Evolutionary conservation across 2,329 filamentous ascomycete species (phyloP).

Genomic region (Colletotrichum siamense): DNA sequence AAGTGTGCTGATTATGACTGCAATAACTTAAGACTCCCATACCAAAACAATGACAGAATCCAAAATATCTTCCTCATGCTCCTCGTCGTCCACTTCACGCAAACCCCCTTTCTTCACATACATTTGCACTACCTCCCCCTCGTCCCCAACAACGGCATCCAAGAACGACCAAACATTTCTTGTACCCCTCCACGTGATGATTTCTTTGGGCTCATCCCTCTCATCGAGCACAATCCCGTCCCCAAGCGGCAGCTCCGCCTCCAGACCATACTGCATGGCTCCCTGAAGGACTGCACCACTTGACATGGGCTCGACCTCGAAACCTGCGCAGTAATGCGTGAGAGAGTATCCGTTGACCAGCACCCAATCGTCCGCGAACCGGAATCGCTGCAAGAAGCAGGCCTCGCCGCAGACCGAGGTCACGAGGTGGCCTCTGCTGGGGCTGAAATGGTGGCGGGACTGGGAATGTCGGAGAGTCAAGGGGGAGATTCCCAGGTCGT

Average conservation of each 20-base stretch:
- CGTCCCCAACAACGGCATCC: slow-evolving; percentile 38
- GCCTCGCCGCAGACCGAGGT: slow-evolving; percentile 48
- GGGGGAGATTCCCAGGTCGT: slow-evolving; percentile 46
- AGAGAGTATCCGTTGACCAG: slow-evolving; percentile 53
- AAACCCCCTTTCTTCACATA: slow-evolving; percentile 40
- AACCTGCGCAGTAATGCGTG: slow-evolving; percentile 44
- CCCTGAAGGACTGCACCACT: slow-evolving; percentile 1
- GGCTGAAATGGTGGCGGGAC: slow-evolving; percentile 41
- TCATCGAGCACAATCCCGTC: slow-evolving; percentile 38
- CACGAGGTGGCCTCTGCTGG: slow-evolving; percentile 47
- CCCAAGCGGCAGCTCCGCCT: slow-evolving; percentile 24
- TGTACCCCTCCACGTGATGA: slow-evolving; percentile 39
- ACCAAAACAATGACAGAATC: slow-evolving; percentile 47
- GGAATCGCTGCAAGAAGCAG: slow-evolving; percentile 53
- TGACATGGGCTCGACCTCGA: slow-evolving; percentile 26
- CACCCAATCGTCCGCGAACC: slow-evolving; percentile 51
- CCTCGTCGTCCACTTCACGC: not conserved
- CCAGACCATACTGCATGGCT: slow-evolving; percentile 5
- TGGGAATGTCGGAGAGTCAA: slow-evolving; percentile 45
- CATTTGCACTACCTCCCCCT: slow-evolving; percentile 51
- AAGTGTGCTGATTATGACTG: not conserved
- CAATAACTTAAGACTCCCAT: slow-evolving; percentile 34
- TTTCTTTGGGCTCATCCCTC: slow-evolving; percentile 30
- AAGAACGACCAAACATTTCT: slow-evolving; percentile 46
- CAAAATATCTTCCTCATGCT: slow-evolving; percentile 27